Base-by-base conservation (phyloP, 495 filamentous ascomycete species). In the Aspergillus ostianus region DNA sequence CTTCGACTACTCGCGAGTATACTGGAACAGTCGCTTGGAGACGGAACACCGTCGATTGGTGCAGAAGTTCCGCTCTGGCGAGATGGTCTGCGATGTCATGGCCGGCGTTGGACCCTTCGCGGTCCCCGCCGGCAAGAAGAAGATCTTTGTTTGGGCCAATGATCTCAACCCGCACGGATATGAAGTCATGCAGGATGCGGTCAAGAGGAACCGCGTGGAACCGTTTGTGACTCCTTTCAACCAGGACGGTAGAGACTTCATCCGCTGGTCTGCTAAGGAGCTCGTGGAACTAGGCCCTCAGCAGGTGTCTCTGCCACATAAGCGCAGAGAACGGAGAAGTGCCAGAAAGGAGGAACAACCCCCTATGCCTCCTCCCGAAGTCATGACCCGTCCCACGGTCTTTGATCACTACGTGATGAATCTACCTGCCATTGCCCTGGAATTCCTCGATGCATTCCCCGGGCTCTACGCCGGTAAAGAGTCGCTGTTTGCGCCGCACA, bases 351-450 rank as follows among this genome's bases (percentile, higher is more conserved):
- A 67, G 23, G 51, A 58, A 19, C 55, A 67, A 55, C 68, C 72
- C 6, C 52, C 61, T 12, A 71, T 69, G 7, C 66, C 75, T 15
- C 77, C 77, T 15, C 74, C 71, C 21, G 74, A 76, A 51, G 71
- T 83, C 53, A 77, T 81, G 29, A 72, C 83, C 29, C 90, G 88
- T 3, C 82, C 85, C 2, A 70, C 64, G 0, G 83, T 87, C 23
- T 91, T 98, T 70, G 80, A 84, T 27, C 94, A 98, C 77, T 98
- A 91, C 70, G 87, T 98, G 55, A 95, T 98, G 88, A 98, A 98
- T 73, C 90, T 98, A 4, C 94, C 94, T 9, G 95, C 92, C 6
- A 85, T 82, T 3, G 94, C 94, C 0, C 85, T 92, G 60, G 83
- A 85, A 57, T 98, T 98, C 73, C 78, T 98, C 6, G 84, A 86